Percentiles rank a stretch among this genome's conserved stretches.
These are phyloP conservation scores for Kandelia obovata DNA, from an alignment of 345 rosid genomes.

Conservation along the genomic window DNA sequence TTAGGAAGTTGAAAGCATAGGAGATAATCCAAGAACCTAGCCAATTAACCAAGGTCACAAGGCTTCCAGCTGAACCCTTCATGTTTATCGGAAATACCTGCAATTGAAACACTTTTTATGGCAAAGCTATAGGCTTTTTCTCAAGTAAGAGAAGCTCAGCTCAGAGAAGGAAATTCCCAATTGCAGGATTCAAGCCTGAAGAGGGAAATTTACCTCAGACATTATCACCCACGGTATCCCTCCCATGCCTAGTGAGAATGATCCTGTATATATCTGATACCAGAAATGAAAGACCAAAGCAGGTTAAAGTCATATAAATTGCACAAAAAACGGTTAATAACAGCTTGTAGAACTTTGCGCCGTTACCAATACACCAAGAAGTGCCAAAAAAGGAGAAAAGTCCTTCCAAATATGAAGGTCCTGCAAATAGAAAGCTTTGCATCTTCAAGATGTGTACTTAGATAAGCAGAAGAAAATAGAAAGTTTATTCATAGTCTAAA, in stretches of 20 bases:
- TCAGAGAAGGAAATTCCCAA: not conserved
- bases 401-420: slow-evolving; percentile 39
- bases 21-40: slow-evolving; percentile 72
- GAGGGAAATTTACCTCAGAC: slow-evolving; percentile 51
- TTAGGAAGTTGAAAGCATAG: slow-evolving; percentile 59
- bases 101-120: slow-evolving; percentile 4
- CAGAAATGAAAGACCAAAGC: not conserved
- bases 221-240: slow-evolving; percentile 67
- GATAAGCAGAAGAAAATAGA: not conserved
- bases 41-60: slow-evolving; percentile 80
- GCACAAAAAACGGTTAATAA: not conserved
- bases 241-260: slow-evolving; percentile 57
- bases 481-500: not conserved
- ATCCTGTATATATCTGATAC: slow-evolving; percentile 41
- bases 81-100: slow-evolving; percentile 81
- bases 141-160: not conserved
- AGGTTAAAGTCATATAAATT: too few relatives aligned
- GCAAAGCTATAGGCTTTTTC: not conserved
- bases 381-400: slow-evolving; percentile 45
- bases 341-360: not conserved
- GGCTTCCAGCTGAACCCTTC: slow-evolving; percentile 82
- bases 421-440: slow-evolving; percentile 28
- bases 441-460: not conserved
- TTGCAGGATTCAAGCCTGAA: not conserved
- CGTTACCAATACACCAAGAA: slow-evolving; percentile 52